Conservation (phyloP, 2,329 filamentous ascomycete genomes). For the Davidsoniella australis region DNA sequence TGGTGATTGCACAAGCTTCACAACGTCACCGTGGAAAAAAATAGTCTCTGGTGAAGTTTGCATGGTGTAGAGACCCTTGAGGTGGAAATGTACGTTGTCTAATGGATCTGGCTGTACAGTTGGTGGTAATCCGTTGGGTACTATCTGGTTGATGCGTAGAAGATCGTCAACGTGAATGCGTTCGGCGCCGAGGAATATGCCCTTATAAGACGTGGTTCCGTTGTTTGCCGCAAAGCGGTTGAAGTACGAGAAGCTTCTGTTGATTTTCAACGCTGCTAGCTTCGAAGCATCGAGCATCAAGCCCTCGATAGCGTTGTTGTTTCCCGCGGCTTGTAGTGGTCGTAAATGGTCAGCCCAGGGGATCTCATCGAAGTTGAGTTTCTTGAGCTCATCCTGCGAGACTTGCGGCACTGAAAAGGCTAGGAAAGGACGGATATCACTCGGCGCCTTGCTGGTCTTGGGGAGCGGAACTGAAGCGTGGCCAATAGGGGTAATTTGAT, state of each 20-base stretch:
- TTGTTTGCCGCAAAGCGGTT: slow-evolving; percentile 20
- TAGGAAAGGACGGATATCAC: slow-evolving; percentile 31
- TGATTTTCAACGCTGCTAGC: slow-evolving; percentile 30
- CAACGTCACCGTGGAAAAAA: slow-evolving; percentile 25
- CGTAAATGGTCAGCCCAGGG: slow-evolving; percentile 24
- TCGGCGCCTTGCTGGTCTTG: slow-evolving; percentile 23
- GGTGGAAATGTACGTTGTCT: slow-evolving; percentile 14
- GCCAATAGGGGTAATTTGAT: slow-evolving; percentile 26
- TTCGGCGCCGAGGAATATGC: slow-evolving; percentile 34
- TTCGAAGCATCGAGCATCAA: slow-evolving; percentile 34
- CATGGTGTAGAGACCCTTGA: slow-evolving; percentile 11
- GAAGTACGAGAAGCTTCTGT: slow-evolving; percentile 33
- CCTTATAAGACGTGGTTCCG: slow-evolving; percentile 25
- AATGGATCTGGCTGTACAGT: slow-evolving; percentile 17
- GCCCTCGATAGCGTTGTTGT: slow-evolving; percentile 24
- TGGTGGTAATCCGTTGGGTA: slow-evolving; percentile 9
- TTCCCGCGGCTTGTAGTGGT: slow-evolving; percentile 18
- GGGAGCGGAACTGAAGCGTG: slow-evolving; percentile 23
- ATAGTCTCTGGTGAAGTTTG: slow-evolving; percentile 2
- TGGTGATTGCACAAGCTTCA: slow-evolving; percentile 17
- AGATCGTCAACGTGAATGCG: slow-evolving; percentile 30
- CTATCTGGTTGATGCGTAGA: slow-evolving; percentile 28
- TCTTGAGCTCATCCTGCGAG: slow-evolving; percentile 22
- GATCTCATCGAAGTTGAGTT: slow-evolving; percentile 25
- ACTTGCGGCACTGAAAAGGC: slow-evolving; percentile 33